Conservation (phyloP, 2,329 filamentous ascomycete genomes). For the Pseudovirgaria hyperparasitica region DNA sequence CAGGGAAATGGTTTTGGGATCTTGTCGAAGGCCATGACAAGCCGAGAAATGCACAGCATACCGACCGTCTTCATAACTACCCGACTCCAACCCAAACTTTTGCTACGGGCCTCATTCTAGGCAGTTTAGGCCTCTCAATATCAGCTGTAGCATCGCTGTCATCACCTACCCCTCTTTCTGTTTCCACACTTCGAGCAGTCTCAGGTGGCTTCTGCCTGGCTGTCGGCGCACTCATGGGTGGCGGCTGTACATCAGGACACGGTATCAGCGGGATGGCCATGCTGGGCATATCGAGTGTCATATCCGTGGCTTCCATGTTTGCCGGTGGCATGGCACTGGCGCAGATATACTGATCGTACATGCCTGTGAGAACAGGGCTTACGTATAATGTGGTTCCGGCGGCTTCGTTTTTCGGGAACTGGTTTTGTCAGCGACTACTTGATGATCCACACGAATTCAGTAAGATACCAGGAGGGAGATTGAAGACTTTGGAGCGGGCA, state of each 20-base stretch:
- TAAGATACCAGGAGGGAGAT: no score
- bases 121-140: no score
- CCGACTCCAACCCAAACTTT: constrained; percentile 36
- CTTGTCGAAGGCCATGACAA: constrained; percentile 14
- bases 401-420: no score
- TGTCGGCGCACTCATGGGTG: constrained; percentile 48
- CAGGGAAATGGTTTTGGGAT: constrained; percentile 44
- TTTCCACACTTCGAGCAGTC: constrained; percentile 23
- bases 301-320: constrained; percentile 49
- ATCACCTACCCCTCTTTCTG: not conserved
- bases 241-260: constrained; percentile 57
- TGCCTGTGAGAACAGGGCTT: no score
- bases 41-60: constrained; percentile 6
- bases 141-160: not conserved
- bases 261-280: constrained; percentile 56
- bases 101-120: constrained; percentile 36
- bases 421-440: no score
- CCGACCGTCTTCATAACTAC: no score
- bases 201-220: constrained; percentile 45
- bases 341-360: not conserved
- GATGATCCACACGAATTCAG: no score
- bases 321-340: constrained; percentile 30
- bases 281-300: constrained; percentile 47
- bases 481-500: no score
- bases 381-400: no score